phyloP scores from a whole-genome alignment of 2,329 filamentous ascomycete genomes.

The Tolypocladium tundrense region DNA sequence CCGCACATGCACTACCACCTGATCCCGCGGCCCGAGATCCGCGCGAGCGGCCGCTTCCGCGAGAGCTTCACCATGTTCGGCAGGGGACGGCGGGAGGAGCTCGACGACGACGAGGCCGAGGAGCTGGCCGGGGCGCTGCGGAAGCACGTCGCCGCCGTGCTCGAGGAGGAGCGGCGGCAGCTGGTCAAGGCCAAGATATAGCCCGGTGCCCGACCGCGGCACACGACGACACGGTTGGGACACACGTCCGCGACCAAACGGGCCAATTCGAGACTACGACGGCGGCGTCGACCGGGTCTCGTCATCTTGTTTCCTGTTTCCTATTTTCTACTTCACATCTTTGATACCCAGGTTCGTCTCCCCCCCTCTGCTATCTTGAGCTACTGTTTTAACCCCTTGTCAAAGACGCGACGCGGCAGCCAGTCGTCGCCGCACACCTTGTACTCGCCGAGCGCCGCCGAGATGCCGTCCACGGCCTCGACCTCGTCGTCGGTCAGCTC shows the following conservation, averaged over 20 bases:
- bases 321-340: too few species aligned
- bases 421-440: conserved; percentile 71
- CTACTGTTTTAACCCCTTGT: conserved; percentile 52
- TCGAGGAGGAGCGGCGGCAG: conserved; percentile 22
- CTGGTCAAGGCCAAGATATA: conserved; percentile 23
- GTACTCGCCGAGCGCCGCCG: conserved; percentile 50
- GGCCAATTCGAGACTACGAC: not conserved
- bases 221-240: not conserved
- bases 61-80: conserved; percentile 79
- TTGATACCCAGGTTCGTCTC: not conserved
- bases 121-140: conserved; percentile 47
- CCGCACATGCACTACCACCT: conserved; percentile 92
- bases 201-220: not conserved
- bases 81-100: conserved; percentile 57
- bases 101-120: conserved; percentile 65
- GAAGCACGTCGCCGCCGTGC: conserved; percentile 34
- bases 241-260: not conserved
- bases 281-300: not conserved
- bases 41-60: conserved; percentile 39
- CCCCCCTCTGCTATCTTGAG: too few species aligned
- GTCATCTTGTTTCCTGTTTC: too few species aligned
- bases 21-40: conserved; percentile 69
- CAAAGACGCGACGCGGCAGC: conserved; percentile 71
- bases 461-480: conserved; percentile 53
- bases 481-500: conserved; percentile 64